Percentiles rank a stretch among this genome's conserved stretches.
Evolutionary conservation across 306 rosid species (phyloP).

Genomic region (Castanospermum australe): DNA sequence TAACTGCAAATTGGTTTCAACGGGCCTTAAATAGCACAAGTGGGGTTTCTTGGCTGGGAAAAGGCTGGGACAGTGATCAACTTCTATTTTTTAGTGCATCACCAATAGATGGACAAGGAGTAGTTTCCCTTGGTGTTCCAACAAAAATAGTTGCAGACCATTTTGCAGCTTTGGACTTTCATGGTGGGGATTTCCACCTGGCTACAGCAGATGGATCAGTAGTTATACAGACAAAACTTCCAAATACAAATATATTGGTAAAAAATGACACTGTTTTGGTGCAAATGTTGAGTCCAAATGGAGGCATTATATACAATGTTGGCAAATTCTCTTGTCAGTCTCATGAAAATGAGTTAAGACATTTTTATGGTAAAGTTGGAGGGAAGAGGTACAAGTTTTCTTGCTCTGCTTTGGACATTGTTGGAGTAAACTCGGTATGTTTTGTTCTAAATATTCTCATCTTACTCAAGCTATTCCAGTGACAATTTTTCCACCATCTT

Average conservation of each 20-base stretch:
- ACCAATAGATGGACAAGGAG: conserved; percentile 24
- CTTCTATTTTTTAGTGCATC: conserved; percentile 18
- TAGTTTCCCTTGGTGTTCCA: conserved; percentile 25
- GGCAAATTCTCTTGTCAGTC: conserved; percentile 13
- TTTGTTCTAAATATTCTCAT: background rate
- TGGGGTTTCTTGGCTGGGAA: conserved; percentile 21
- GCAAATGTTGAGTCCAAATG: background rate
- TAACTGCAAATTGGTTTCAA: conserved; percentile 27
- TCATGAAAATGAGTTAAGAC: background rate
- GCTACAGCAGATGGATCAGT: conserved; percentile 20
- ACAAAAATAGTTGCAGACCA: background rate
- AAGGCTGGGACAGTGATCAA: background rate
- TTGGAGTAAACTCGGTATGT: conserved; percentile 25
- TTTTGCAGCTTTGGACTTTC: conserved; percentile 9
- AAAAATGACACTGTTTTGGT: background rate
- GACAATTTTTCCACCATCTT: too few relatives aligned
- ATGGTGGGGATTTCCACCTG: conserved; percentile 22
- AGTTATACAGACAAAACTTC: conserved; percentile 8
- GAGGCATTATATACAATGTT: background rate
- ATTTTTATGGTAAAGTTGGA: background rate
- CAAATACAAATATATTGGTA: background rate
- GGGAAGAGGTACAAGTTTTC: background rate
- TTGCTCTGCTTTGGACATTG: conserved; percentile 21
- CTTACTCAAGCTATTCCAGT: too few relatives aligned
- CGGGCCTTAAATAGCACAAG: conserved; percentile 21